Conservation (phyloP, 768 basidiomycete species). For the Suillus subluteus region DNA sequence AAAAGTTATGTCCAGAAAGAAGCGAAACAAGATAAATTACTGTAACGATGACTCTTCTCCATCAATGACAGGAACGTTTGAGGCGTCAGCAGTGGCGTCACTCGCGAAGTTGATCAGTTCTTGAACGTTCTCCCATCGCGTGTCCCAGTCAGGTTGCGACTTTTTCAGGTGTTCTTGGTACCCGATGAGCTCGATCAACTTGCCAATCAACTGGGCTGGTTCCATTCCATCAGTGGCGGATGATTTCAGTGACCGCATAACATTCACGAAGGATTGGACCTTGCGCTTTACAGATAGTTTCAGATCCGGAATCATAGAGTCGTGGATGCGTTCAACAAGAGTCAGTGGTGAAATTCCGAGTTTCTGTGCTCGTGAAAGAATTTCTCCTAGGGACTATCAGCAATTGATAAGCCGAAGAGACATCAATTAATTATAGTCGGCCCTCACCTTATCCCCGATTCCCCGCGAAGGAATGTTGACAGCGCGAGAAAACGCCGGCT, state of each 20-base stretch:
- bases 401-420: neutral
- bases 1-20: neutral
- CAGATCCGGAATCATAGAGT: constrained; percentile 61
- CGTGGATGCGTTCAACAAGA: constrained; percentile 65
- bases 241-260: constrained; percentile 54
- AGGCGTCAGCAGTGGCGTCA: constrained; percentile 48
- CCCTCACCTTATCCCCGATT: constrained; percentile 74
- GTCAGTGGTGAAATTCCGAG: constrained; percentile 58
- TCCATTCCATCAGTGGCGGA: constrained; percentile 58
- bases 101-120: constrained; percentile 82
- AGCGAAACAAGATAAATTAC: neutral
- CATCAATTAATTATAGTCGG: constrained; percentile 7
- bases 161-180: constrained; percentile 73
- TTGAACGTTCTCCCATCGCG: constrained; percentile 84
- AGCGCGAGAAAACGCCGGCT: constrained; percentile 71
- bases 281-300: constrained; percentile 71
- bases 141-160: constrained; percentile 74
- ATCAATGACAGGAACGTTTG: neutral
- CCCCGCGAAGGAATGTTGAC: constrained; percentile 73
- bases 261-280: constrained; percentile 59
- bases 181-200: constrained; percentile 56
- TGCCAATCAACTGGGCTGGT: constrained; percentile 66
- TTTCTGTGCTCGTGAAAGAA: constrained; percentile 54
- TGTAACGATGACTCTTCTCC: constrained; percentile 2
- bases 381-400: constrained; percentile 60